A percentile compares a stretch with the other conserved stretches of the same genome.
phyloP scores from a whole-genome alignment of 1,284 basidiomycete genomes.

The Apiotrichum akiyoshidainum region DNA sequence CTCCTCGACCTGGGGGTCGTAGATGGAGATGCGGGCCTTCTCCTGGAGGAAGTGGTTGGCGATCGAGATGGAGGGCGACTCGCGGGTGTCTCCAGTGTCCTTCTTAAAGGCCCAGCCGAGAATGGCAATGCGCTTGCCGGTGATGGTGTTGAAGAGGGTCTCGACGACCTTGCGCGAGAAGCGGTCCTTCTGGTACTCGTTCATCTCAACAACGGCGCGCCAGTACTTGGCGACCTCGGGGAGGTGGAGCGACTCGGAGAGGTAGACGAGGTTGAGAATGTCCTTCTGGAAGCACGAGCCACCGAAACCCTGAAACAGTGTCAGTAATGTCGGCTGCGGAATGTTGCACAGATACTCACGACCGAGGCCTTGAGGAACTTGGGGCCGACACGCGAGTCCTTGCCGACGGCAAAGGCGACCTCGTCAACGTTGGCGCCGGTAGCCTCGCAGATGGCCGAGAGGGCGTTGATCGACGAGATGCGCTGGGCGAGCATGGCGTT shows the following conservation, averaged over 20 bases:
- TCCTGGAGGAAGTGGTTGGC: constrained; percentile 91
- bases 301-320: constrained; percentile 67
- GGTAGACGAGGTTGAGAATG: constrained; percentile 97
- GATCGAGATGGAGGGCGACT: constrained; percentile 93
- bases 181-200: constrained; percentile 88
- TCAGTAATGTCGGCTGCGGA: constrained; percentile 6
- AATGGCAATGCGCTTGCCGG: constrained; percentile 83
- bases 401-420: constrained; percentile 90
- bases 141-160: constrained; percentile 89
- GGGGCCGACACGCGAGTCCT: constrained; percentile 86
- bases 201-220: constrained; percentile 91
- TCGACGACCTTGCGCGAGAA: constrained; percentile 89
- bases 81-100: constrained; percentile 94
- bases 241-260: constrained; percentile 87
- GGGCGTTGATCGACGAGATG: constrained; percentile 96
- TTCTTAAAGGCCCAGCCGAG: constrained; percentile 91
- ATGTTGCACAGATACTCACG: constrained; percentile 1
- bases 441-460: constrained; percentile 99
- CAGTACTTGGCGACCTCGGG: constrained; percentile 98
- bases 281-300: constrained; percentile 99
- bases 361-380: constrained; percentile 82
- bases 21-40: constrained; percentile 78
- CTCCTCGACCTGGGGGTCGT: constrained; percentile 77
- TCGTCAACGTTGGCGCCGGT: constrained; percentile 99
- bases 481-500: constrained; percentile 98